Evolutionary conservation across 768 basidiomycete species (phyloP).

Genomic region (Trametes coccinea): DNA sequence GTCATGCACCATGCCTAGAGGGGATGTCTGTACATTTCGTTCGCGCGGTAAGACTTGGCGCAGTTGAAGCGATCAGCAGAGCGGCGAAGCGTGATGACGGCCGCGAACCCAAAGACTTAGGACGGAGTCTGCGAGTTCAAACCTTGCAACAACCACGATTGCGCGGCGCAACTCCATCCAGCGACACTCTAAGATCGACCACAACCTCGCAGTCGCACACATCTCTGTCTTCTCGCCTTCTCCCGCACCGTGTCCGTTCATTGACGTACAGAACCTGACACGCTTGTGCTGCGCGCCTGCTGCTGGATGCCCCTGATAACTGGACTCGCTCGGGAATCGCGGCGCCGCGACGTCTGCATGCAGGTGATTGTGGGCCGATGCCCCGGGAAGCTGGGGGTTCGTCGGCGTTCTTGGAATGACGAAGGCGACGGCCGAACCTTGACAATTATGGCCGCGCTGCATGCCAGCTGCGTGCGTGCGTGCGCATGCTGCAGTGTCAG

Average conservation of each 20-base stretch:
- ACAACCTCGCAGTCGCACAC: not conserved
- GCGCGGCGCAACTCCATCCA: too few relatives aligned
- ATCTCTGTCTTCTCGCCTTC: not conserved
- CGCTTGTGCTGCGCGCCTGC: not conserved
- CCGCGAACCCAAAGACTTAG: too few relatives aligned
- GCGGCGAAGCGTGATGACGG: too few relatives aligned
- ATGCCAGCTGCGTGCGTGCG: not conserved
- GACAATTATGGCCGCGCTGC: constrained; percentile 3
- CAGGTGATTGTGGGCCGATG: constrained; percentile 4
- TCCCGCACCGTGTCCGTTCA: not conserved
- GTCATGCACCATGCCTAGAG: too few relatives aligned
- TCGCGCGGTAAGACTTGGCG: too few relatives aligned
- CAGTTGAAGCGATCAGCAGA: too few relatives aligned
- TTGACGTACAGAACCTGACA: not conserved
- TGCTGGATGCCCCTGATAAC: not conserved
- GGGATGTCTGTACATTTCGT: too few relatives aligned
- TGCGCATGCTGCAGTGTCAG: not conserved
- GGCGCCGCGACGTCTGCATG: not conserved
- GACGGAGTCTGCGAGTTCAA: too few relatives aligned
- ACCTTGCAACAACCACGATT: too few relatives aligned
- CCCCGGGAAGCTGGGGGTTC: not conserved
- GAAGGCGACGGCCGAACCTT: not conserved
- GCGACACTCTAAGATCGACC: too few relatives aligned
- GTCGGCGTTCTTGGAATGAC: constrained; percentile 6
- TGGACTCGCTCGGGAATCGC: not conserved